phyloP scores from a whole-genome alignment of 352 stramenopile species.

The Globisporangium heterothallicum region DNA sequence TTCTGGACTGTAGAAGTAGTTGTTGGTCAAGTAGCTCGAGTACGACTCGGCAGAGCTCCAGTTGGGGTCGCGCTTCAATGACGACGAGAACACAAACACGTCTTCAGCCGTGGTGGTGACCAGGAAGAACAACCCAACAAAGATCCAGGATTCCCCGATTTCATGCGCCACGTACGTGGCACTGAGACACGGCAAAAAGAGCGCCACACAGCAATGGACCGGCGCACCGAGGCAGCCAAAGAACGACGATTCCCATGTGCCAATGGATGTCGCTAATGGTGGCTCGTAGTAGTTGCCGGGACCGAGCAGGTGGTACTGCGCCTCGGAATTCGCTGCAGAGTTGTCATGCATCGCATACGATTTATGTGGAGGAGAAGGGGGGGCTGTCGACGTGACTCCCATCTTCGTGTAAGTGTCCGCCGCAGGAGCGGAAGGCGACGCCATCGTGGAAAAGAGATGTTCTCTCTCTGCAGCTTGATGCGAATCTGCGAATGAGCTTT shows the following conservation, averaged over 20 bases:
- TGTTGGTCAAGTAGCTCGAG: not conserved
- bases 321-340: not conserved
- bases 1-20: not conserved
- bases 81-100: not conserved
- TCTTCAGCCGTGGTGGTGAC: not conserved
- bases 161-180: not conserved
- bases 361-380: not conserved
- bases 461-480: too few relatives aligned
- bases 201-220: not conserved
- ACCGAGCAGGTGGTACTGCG: not conserved
- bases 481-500: too few relatives aligned
- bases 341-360: not conserved
- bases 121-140: not conserved
- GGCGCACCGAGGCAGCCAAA: not conserved
- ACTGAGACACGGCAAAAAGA: not conserved
- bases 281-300: not conserved
- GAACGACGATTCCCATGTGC: not conserved
- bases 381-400: not conserved
- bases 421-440: not conserved
- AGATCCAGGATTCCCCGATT: not conserved
- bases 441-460: not conserved
- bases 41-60: not conserved
- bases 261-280: not conserved
- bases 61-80: not conserved
- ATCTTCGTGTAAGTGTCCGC: not conserved